These are phyloP conservation scores for Limnomonas spitsbergensis DNA, from an alignment of 139 green algal genomes.

Conservation along the genomic window DNA sequence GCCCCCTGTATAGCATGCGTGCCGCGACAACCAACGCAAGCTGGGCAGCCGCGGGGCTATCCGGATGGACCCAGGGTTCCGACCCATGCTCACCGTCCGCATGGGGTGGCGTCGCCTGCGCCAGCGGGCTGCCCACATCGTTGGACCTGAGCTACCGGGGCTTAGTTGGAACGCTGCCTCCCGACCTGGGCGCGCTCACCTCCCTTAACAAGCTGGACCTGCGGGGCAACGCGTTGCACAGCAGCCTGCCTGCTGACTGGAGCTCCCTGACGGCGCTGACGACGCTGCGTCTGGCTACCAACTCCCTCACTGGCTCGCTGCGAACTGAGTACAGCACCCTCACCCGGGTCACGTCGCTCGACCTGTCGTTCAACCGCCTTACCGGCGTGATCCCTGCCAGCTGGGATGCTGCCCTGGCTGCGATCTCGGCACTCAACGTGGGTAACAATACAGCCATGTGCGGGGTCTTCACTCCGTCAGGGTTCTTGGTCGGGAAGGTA, in stretches of 20 bases:
- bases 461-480: neutral
- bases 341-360: neutral
- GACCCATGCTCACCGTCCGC: neutral
- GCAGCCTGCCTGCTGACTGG: constrained; percentile 20
- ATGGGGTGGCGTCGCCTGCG: neutral
- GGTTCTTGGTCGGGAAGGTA: neutral
- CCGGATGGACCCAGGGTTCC: neutral
- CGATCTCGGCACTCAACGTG: neutral
- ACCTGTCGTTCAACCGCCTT: neutral
- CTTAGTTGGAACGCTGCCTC: neutral
- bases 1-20: neutral
- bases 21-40: neutral
- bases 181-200: neutral
- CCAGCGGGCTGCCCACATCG: neutral
- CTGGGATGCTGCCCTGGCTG: neutral
- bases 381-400: neutral
- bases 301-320: constrained; percentile 2
- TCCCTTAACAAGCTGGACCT: constrained; percentile 7
- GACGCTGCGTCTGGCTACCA: neutral
- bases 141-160: constrained; percentile 2
- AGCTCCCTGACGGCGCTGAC: constrained; percentile 10
- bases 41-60: neutral
- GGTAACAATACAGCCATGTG: neutral
- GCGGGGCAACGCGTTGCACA: constrained; percentile 3
- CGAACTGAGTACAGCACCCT: neutral